These are phyloP conservation scores for Oryza rufipogon DNA, from an alignment of 176 grass and related monocot species.

Conservation along the genomic window DNA sequence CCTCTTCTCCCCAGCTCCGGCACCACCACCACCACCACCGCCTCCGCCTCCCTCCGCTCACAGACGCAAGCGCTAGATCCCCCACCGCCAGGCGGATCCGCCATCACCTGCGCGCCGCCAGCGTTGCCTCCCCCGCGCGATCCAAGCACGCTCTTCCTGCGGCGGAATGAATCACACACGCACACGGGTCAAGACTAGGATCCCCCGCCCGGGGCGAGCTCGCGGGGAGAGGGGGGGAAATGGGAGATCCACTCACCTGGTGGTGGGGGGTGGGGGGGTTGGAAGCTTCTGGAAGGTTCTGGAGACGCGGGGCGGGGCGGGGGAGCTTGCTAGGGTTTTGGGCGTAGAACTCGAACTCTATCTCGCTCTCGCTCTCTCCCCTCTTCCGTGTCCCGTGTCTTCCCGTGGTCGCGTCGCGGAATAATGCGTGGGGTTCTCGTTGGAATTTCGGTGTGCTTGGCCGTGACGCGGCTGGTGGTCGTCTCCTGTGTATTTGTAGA, in stretches of 20 bases:
- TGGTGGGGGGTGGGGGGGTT: neutral
- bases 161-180: neutral
- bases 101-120: conserved; percentile 77
- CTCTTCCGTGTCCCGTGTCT: neutral
- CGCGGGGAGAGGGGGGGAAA: conserved; percentile 15
- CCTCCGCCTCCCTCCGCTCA: conserved; percentile 27
- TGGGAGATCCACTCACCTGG: conserved; percentile 49
- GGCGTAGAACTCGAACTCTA: neutral
- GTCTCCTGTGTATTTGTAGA: neutral
- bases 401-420: neutral
- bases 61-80: conserved; percentile 49
- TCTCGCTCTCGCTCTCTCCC: neutral
- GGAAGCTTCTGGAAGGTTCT: conserved; percentile 44
- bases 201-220: conserved; percentile 1
- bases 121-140: conserved; percentile 57
- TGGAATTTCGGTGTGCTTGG: neutral
- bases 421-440: neutral
- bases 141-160: conserved; percentile 28
- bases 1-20: conserved; percentile 40
- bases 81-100: conserved; percentile 68
- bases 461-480: neutral
- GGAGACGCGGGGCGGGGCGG: neutral
- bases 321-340: conserved; percentile 66
- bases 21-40: conserved; percentile 26
- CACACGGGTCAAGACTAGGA: neutral